These are phyloP conservation scores for Rhinocladiella similis DNA, from an alignment of 2,329 filamentous ascomycete species.

Conservation along the genomic window DNA sequence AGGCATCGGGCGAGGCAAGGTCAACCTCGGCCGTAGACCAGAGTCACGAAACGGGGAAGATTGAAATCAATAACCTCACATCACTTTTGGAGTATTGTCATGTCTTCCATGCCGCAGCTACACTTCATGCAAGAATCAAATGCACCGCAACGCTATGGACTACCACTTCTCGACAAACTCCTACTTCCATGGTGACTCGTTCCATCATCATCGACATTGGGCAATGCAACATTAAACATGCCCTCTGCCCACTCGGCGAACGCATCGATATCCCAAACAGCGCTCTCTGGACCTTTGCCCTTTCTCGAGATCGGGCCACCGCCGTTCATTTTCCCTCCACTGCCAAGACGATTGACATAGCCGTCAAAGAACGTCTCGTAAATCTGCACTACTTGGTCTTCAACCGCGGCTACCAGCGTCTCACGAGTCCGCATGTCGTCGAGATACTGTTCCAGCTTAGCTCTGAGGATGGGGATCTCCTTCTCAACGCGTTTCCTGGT, in stretches of 20 bases:
- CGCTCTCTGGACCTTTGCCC: constrained; percentile 62
- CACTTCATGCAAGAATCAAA: not conserved
- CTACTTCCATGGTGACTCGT: constrained; percentile 31
- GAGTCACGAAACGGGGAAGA: not conserved
- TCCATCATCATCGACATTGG: constrained; percentile 31
- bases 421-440: constrained; percentile 64
- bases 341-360: constrained; percentile 34
- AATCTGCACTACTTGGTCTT: constrained; percentile 61
- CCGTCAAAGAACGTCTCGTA: constrained; percentile 66
- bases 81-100: not conserved
- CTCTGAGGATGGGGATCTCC: constrained; percentile 57
- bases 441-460: constrained; percentile 63
- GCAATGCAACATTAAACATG: constrained; percentile 51
- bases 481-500: constrained; percentile 58
- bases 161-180: constrained; percentile 26
- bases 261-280: constrained; percentile 64
- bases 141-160: no score
- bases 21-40: constrained; percentile 22
- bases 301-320: constrained; percentile 44
- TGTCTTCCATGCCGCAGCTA: not conserved
- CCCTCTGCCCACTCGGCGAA: constrained; percentile 64
- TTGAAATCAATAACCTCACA: not conserved
- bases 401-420: constrained; percentile 65
- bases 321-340: constrained; percentile 33
- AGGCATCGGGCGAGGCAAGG: constrained; percentile 44